Evolutionary conservation across 345 rosid genomes (phyloP).

Genomic region (Acer yangbiense): DNA sequence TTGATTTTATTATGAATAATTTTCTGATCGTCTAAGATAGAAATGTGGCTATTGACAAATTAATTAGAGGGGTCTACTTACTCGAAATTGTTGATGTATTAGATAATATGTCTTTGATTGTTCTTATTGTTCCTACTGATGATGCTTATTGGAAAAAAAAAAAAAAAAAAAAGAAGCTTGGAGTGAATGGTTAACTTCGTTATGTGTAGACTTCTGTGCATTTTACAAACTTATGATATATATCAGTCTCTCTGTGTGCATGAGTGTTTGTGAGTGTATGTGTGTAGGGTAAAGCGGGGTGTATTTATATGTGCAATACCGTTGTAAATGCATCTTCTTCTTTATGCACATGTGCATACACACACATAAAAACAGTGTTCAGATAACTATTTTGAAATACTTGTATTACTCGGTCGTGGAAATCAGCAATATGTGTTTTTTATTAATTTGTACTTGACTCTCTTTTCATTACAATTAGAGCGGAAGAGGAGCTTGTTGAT

Average conservation of each 20-base stretch:
- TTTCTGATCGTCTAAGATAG: not conserved
- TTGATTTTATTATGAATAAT: not conserved
- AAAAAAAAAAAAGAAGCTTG: not conserved
- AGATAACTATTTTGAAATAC: no score
- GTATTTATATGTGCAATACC: no score
- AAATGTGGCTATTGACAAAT: not conserved
- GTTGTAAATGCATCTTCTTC: no score
- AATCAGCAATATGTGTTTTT: not conserved
- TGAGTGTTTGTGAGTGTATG: not conserved
- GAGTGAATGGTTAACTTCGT: not conserved
- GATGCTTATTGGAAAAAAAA: not conserved
- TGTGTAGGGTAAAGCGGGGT: not conserved
- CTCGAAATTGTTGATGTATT: not conserved
- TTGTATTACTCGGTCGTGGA: not conserved
- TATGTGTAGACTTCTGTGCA: no score
- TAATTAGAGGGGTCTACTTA: not conserved
- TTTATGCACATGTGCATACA: not conserved
- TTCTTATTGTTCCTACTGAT: not conserved
- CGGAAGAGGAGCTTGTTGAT: constrained; percentile 51
- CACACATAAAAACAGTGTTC: not conserved
- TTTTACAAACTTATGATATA: no score
- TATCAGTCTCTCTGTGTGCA: not conserved
- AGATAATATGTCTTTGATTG: no score
- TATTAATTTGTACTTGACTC: not conserved
- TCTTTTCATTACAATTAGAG: constrained; percentile 37